phyloP scores from a whole-genome alignment of 179 eudicot genomes.

The Beta lomatogona region DNA sequence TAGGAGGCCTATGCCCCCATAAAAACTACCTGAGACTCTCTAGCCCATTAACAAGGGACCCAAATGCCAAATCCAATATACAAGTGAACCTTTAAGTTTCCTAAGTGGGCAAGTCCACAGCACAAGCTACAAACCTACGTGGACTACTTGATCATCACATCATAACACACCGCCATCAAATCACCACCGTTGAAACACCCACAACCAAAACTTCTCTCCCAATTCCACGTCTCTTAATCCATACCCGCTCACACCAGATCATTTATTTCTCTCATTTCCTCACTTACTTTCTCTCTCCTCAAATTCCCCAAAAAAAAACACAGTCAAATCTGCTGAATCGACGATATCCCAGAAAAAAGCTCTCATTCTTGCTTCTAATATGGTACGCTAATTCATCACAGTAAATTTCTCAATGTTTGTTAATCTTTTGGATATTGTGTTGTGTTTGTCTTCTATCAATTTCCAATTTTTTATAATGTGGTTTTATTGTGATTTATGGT shows the following conservation, averaged over 20 bases:
- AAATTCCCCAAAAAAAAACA: not conserved
- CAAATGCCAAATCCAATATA: not conserved
- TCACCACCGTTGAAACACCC: not conserved
- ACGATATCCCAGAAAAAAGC: not conserved
- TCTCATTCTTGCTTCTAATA: conserved; percentile 18
- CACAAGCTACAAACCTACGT: conserved; percentile 15
- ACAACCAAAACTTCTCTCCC: not conserved
- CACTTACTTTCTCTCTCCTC: conserved; percentile 7
- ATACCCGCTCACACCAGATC: conserved; percentile 20
- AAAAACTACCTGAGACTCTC: too few species aligned
- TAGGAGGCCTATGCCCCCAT: too few species aligned
- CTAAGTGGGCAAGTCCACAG: not conserved
- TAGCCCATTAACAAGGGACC: not conserved
- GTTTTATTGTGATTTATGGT: not conserved
- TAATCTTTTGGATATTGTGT: not conserved
- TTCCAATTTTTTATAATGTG: not conserved
- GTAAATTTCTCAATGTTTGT: not conserved
- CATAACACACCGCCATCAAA: not conserved
- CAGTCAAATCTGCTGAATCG: conserved; percentile 30
- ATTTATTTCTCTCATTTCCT: not conserved
- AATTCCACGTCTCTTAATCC: conserved; percentile 5
- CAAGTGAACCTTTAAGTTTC: not conserved
- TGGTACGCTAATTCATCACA: conserved; percentile 24
- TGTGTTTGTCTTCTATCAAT: not conserved
- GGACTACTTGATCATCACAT: conserved; percentile 24